Evolutionary conservation across 2,329 filamentous ascomycete genomes (phyloP).

Genomic region (Xylariaceae sp.): DNA sequence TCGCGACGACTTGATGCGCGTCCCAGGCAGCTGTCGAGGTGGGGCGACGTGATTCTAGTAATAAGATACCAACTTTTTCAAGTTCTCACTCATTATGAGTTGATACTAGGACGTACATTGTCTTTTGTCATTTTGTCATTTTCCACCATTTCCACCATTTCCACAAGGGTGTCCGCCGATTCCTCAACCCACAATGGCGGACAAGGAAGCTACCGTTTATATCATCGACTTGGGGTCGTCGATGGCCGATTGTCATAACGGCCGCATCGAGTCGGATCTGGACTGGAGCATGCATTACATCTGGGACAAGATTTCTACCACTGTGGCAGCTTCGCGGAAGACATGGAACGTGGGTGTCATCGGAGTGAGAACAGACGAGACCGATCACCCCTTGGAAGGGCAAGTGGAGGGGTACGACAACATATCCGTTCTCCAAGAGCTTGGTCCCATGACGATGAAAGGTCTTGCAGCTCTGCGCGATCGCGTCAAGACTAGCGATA

Average conservation of each 20-base stretch:
- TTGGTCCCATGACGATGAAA: constrained; percentile 67
- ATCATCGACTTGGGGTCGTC: constrained; percentile 86
- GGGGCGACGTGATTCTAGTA: background rate
- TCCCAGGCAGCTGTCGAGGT: constrained; percentile 30
- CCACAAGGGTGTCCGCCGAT: background rate
- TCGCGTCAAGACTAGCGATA: constrained; percentile 70
- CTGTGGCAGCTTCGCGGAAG: constrained; percentile 72
- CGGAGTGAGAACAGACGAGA: constrained; percentile 81
- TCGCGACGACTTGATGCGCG: constrained; percentile 24
- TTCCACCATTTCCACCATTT: constrained; percentile 1
- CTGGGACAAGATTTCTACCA: constrained; percentile 89
- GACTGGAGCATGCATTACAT: constrained; percentile 91
- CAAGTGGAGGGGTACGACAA: constrained; percentile 78
- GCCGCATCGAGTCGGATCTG: constrained; percentile 78
- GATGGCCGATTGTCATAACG: constrained; percentile 77
- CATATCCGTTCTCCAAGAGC: constrained; percentile 79
- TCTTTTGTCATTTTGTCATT: constrained; percentile 1
- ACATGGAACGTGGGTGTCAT: constrained; percentile 80
- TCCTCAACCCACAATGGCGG: constrained; percentile 69
- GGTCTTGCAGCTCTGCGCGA: constrained; percentile 70
- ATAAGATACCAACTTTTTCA: background rate
- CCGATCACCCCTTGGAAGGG: constrained; percentile 67
- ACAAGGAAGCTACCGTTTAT: constrained; percentile 92
- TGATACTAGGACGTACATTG: background rate
- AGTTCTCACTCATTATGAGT: background rate